Evolutionary conservation across 148 eudicot species (phyloP).

Genomic region (Rhododendron vialii): DNA sequence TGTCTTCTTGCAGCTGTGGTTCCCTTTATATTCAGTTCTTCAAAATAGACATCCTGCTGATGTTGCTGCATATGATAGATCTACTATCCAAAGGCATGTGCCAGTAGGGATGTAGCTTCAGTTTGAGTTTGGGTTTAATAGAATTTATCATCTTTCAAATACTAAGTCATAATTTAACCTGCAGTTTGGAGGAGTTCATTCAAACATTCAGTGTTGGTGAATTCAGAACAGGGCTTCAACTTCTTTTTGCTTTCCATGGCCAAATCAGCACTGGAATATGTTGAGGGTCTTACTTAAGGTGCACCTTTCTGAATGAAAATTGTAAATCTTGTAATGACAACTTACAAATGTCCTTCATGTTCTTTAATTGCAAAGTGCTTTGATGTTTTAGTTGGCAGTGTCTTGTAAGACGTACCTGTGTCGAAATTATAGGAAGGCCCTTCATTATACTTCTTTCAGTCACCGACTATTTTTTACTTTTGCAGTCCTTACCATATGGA

Average conservation of each 20-base stretch:
- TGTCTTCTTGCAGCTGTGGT: constrained; percentile 74
- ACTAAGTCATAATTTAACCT: constrained; percentile 3
- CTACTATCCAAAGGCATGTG: constrained; percentile 68
- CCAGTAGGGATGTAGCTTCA: not conserved
- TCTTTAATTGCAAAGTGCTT: not conserved
- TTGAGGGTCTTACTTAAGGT: constrained; percentile 56
- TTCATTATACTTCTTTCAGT: too few relatives aligned
- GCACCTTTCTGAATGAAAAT: constrained; percentile 7
- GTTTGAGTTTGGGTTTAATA: not conserved
- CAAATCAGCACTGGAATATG: constrained; percentile 52
- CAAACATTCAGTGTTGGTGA: constrained; percentile 80
- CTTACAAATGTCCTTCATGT: not conserved
- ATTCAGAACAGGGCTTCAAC: constrained; percentile 73
- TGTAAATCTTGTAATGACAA: not conserved
- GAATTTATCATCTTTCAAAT: not conserved
- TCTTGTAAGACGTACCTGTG: not conserved
- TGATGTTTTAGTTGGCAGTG: not conserved
- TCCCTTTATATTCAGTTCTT: constrained; percentile 80
- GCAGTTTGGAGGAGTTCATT: constrained; percentile 88
- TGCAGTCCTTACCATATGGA: too few relatives aligned
- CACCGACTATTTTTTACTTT: too few relatives aligned
- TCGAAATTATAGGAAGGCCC: not conserved
- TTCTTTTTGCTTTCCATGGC: constrained; percentile 80
- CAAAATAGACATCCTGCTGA: constrained; percentile 43
- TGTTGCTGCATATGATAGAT: constrained; percentile 36